Percentiles rank a stretch among this genome's conserved stretches.
Evolutionary conservation across 805 yeast genomes (phyloP).

Genomic region (Nakazawaea ishiwadae): DNA sequence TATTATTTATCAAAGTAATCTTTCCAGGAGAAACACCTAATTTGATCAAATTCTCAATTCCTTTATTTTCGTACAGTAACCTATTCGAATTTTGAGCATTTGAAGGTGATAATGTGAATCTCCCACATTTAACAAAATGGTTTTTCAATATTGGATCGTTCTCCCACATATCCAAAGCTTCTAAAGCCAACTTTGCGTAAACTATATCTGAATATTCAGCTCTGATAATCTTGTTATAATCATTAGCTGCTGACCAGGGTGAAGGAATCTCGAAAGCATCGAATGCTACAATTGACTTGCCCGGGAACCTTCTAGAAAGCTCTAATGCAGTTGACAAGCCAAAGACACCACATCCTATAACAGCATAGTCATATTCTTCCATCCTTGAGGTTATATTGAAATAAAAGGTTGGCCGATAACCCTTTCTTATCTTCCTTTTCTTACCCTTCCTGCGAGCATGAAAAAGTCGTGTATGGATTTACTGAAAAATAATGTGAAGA

Average conservation of each 20-base stretch:
- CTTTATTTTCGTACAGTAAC: conserved; percentile 21
- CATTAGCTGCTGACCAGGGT: conserved; percentile 27
- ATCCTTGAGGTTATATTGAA: no score
- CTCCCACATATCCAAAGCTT: conserved; percentile 27
- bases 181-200: conserved; percentile 25
- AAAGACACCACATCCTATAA: conserved; percentile 31
- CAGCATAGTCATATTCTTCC: conserved; percentile 6
- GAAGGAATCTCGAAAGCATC: conserved; percentile 28
- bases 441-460: conserved; percentile 2
- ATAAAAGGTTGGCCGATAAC: neutral
- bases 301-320: conserved; percentile 14
- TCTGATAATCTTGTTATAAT: conserved; percentile 29
- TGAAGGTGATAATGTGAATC: conserved; percentile 26
- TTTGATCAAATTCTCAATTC: conserved; percentile 19
- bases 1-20: conserved; percentile 16
- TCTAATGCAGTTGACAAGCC: conserved; percentile 29
- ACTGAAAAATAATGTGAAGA: no score
- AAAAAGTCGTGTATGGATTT: no score
- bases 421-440: no score
- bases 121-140: conserved; percentile 22
- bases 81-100: conserved; percentile 17
- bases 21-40: conserved; percentile 21
- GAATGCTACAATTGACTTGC: conserved; percentile 17
- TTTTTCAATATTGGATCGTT: conserved; percentile 19
- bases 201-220: conserved; percentile 24